Conservation (phyloP, 176 grass and related monocot species). For the Puccinellia tenuiflora region DNA sequence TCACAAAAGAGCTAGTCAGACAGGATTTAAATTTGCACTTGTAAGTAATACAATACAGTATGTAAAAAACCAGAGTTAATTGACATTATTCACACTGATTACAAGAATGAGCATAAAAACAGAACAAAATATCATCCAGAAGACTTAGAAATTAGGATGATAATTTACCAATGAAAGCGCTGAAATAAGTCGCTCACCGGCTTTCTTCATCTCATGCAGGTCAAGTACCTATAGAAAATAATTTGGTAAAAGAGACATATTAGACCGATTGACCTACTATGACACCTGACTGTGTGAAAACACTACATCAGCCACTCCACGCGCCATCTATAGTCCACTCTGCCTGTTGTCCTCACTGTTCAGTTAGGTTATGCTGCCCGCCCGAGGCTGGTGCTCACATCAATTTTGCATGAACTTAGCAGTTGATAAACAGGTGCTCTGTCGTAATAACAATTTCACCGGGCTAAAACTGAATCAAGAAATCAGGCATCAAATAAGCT, state of each 20-base stretch:
- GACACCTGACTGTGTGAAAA: background rate
- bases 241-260: background rate
- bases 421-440: background rate
- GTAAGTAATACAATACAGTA: background rate
- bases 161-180: constrained; percentile 59
- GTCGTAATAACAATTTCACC: background rate
- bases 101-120: background rate
- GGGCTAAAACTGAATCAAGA: background rate
- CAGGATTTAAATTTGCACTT: background rate
- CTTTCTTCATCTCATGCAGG: constrained; percentile 68
- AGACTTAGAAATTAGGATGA: background rate
- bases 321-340: background rate
- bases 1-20: background rate
- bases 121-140: background rate
- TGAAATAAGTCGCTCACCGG: constrained; percentile 55
- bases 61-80: background rate
- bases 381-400: background rate
- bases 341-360: background rate
- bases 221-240: constrained; percentile 55
- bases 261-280: background rate
- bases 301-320: too few species aligned
- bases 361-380: background rate
- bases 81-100: background rate
- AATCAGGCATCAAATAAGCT: background rate
- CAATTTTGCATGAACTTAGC: background rate